These are phyloP conservation scores for Gillenia trifoliata DNA, from an alignment of 306 rosid genomes.

Conservation along the genomic window DNA sequence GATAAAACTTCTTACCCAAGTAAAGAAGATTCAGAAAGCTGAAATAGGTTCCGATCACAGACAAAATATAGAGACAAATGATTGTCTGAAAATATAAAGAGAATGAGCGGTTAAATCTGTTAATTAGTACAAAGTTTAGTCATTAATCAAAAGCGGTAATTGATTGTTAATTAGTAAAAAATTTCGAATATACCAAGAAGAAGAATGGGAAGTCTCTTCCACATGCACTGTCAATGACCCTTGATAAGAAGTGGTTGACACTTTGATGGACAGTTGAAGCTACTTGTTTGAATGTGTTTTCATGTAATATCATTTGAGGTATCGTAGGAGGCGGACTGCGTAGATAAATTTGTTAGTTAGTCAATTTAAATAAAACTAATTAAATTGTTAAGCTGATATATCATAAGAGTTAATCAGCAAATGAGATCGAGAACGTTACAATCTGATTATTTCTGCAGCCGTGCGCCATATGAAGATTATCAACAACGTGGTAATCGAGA, in stretches of 20 bases:
- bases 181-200: conserved; percentile 47
- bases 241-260: conserved; percentile 39
- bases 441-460: conserved; percentile 39
- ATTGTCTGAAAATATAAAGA: conserved; percentile 43
- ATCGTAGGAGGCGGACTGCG: conserved; percentile 54
- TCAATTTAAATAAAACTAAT: neutral
- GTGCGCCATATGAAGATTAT: conserved; percentile 62
- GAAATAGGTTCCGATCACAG: conserved; percentile 65
- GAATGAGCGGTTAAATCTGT: neutral
- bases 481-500: conserved; percentile 60
- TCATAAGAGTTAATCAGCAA: neutral
- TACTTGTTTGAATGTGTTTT: conserved; percentile 41
- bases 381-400: neutral
- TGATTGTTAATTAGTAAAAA: neutral
- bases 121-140: neutral
- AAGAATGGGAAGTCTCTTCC: conserved; percentile 60
- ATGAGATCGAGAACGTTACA: conserved; percentile 27
- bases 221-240: conserved; percentile 41
- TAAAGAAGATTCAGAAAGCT: conserved; percentile 64
- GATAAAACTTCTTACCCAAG: conserved; percentile 41
- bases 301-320: conserved; percentile 46
- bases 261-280: conserved; percentile 49
- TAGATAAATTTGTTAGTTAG: neutral
- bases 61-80: conserved; percentile 46
- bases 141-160: neutral